Evolutionary conservation across 441 rosid genomes (phyloP).

Genomic region (Populus hybrid): DNA sequence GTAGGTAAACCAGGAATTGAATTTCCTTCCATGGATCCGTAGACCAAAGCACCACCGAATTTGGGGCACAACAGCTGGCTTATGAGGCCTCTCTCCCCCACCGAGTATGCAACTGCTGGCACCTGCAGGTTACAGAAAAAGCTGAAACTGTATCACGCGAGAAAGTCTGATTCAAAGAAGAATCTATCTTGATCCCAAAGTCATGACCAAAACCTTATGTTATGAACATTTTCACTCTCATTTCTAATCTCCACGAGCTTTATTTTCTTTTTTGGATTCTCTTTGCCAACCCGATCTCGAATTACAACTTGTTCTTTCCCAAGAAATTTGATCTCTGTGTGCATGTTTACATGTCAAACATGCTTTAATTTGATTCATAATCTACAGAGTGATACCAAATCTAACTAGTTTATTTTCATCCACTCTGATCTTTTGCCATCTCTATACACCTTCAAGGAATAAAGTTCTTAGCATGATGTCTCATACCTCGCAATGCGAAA

Average conservation of each 20-base stretch:
- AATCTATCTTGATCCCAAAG: background rate
- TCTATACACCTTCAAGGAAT: background rate
- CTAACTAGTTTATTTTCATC: background rate
- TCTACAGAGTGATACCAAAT: background rate
- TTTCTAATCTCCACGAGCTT: too few species aligned
- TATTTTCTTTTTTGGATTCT: background rate
- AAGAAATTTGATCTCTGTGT: background rate
- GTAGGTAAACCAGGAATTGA: constrained; percentile 59
- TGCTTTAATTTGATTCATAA: background rate
- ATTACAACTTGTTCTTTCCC: background rate
- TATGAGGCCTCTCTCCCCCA: constrained; percentile 61
- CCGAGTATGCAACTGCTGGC: constrained; percentile 45
- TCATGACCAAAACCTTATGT: background rate
- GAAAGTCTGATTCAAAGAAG: background rate
- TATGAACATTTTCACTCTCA: background rate
- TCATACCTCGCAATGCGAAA: constrained; percentile 54
- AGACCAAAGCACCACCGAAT: constrained; percentile 56
- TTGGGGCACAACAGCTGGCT: constrained; percentile 55
- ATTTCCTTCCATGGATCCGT: constrained; percentile 46
- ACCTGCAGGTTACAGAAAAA: constrained; percentile 34
- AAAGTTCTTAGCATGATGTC: background rate
- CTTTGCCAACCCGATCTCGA: background rate
- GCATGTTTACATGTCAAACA: background rate
- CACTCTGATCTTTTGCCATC: background rate
- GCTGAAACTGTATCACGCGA: background rate